Conservation (phyloP, 257 asterid species). For the Mitragyna speciosa region DNA sequence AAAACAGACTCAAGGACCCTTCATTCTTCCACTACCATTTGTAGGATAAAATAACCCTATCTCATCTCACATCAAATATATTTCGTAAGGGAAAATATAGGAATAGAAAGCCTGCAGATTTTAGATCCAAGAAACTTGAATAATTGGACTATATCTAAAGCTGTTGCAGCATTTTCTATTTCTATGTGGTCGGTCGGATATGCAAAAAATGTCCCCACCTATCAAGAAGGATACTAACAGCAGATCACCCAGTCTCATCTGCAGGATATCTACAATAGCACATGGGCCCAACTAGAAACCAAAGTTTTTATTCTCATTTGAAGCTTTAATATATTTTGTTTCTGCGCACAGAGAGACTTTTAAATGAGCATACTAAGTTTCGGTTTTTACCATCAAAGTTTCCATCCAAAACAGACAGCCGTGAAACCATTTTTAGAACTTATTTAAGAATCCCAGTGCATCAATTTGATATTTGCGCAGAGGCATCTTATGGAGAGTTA, state of each 20-base stretch:
- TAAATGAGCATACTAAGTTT: background rate
- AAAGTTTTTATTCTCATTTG: background rate
- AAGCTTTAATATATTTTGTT: background rate
- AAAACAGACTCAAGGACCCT: no score
- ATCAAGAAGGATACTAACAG: background rate
- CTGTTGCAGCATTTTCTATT: background rate
- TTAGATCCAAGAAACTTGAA: background rate
- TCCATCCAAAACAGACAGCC: background rate
- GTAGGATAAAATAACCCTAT: no score
- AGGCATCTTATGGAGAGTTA: background rate
- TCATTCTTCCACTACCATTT: no score
- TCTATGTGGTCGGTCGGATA: background rate
- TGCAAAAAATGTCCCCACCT: no score
- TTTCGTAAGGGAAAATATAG: background rate
- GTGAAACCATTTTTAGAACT: background rate
- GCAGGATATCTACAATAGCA: background rate
- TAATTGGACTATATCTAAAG: background rate
- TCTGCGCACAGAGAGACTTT: background rate
- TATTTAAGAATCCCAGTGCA: background rate
- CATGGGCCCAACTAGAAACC: background rate
- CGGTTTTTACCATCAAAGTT: background rate
- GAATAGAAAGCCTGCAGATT: background rate
- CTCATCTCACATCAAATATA: no score
- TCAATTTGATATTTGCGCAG: background rate
- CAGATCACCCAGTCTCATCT: background rate